Conservation (phyloP, 1,139 yeast species). For the Pichia sp. region DNA sequence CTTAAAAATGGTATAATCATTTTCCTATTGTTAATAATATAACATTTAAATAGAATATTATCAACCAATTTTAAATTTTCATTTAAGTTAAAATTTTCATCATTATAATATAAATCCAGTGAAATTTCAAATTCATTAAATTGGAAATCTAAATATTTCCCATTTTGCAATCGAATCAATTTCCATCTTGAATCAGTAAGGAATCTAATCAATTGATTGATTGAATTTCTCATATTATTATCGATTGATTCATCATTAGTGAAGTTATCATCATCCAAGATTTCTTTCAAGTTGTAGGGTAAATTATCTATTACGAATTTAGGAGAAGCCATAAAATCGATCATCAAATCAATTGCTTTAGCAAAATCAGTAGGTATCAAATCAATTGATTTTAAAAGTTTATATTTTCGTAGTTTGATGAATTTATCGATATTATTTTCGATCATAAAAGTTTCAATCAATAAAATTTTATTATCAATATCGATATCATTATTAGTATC, state of each 20-base stretch:
- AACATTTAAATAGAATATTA: conserved; percentile 71
- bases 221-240: background rate
- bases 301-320: conserved; percentile 38
- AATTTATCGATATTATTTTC: conserved; percentile 25
- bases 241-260: background rate
- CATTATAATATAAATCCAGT: conserved; percentile 32
- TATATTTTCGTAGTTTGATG: conserved; percentile 36
- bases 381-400: conserved; percentile 35
- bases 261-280: background rate
- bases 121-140: conserved; percentile 43
- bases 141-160: conserved; percentile 29
- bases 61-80: conserved; percentile 53
- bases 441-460: conserved; percentile 32
- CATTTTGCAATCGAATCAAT: conserved; percentile 34
- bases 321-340: conserved; percentile 53
- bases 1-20: conserved; percentile 79
- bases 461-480: conserved; percentile 36
- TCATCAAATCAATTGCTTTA: conserved; percentile 40
- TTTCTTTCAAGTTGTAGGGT: conserved; percentile 28
- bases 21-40: conserved; percentile 57
- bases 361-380: conserved; percentile 31
- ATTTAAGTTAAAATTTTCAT: conserved; percentile 17
- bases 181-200: conserved; percentile 50
- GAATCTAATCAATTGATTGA: conserved; percentile 25
- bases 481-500: no score